Percentiles rank a stretch among this genome's conserved stretches.
phyloP scores from a whole-genome alignment of 805 yeast genomes.

The Candida wancherniae region DNA sequence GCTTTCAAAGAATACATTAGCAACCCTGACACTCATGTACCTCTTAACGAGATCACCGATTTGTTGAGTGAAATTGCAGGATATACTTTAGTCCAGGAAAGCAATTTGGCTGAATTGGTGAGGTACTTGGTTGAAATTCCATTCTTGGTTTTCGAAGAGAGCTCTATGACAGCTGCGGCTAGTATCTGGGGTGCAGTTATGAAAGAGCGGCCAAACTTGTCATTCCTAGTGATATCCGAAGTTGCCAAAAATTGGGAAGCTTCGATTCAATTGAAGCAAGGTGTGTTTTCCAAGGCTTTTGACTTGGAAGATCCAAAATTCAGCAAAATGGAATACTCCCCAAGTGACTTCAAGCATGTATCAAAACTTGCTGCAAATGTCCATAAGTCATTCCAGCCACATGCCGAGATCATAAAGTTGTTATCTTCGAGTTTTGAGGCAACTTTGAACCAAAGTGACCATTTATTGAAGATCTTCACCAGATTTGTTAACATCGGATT shows the following conservation, averaged over 20 bases:
- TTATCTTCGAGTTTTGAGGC: slow-evolving; percentile 79
- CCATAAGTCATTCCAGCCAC: slow-evolving; percentile 56
- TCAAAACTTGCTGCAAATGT: slow-evolving; percentile 49
- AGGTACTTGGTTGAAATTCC: slow-evolving; percentile 63
- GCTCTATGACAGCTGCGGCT: slow-evolving; percentile 58
- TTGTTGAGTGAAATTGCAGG: slow-evolving; percentile 45
- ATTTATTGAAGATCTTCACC: slow-evolving; percentile 64
- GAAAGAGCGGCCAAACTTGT: slow-evolving; percentile 56
- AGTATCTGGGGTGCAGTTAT: slow-evolving; percentile 78
- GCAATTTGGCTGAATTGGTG: slow-evolving; percentile 43
- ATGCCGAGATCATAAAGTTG: slow-evolving; percentile 60
- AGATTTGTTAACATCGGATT: slow-evolving; percentile 55
- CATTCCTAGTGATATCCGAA: slow-evolving; percentile 61
- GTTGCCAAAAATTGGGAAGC: slow-evolving; percentile 65
- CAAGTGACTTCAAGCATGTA: slow-evolving; percentile 63
- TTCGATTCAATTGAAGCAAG: slow-evolving; percentile 53
- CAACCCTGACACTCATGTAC: slow-evolving; percentile 9
- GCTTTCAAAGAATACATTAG: slow-evolving; percentile 12
- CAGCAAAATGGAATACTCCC: slow-evolving; percentile 81
- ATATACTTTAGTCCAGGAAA: slow-evolving; percentile 26
- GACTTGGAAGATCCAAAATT: slow-evolving; percentile 61
- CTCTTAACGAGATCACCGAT: slow-evolving; percentile 29
- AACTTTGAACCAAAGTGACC: slow-evolving; percentile 64
- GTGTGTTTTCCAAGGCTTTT: slow-evolving; percentile 54
- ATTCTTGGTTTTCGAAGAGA: slow-evolving; percentile 57